These are phyloP conservation scores for Nicotiana tabacum DNA, from an alignment of 257 asterid genomes.

Conservation along the genomic window DNA sequence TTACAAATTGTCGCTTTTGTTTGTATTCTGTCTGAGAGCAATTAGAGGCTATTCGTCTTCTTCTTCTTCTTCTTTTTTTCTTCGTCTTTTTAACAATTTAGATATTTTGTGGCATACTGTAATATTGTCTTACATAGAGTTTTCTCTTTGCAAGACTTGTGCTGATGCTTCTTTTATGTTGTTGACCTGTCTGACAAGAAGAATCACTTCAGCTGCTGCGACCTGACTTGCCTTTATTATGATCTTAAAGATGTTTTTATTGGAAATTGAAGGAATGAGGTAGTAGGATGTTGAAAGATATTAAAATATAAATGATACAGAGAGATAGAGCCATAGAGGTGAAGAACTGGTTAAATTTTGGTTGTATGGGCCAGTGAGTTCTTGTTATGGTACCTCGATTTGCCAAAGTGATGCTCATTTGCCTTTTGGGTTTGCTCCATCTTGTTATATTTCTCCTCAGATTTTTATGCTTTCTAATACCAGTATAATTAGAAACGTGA, in stretches of 20 bases:
- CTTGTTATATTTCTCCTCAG: neutral
- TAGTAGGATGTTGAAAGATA: neutral
- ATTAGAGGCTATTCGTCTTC: neutral
- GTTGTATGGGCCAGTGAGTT: neutral
- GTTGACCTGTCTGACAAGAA: neutral
- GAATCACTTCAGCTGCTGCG: neutral
- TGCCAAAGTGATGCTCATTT: neutral
- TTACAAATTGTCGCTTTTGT: neutral
- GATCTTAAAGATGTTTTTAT: neutral
- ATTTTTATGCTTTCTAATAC: neutral
- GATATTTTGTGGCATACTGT: neutral
- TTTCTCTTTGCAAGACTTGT: neutral
- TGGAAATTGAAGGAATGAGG: neutral
- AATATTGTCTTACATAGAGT: neutral
- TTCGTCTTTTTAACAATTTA: too few species aligned
- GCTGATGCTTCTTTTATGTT: neutral
- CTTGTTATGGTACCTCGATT: neutral
- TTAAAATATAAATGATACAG: neutral
- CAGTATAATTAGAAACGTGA: neutral
- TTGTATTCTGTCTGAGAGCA: neutral
- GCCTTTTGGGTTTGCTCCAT: neutral
- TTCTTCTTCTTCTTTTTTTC: too few species aligned
- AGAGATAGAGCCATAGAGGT: neutral
- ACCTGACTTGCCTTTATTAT: neutral
- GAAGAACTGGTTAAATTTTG: neutral